Evolutionary conservation across 352 stramenopile species (phyloP), one percentile per base, ranked within the genome.

Genomic region (Phytophthora quininea): DNA sequence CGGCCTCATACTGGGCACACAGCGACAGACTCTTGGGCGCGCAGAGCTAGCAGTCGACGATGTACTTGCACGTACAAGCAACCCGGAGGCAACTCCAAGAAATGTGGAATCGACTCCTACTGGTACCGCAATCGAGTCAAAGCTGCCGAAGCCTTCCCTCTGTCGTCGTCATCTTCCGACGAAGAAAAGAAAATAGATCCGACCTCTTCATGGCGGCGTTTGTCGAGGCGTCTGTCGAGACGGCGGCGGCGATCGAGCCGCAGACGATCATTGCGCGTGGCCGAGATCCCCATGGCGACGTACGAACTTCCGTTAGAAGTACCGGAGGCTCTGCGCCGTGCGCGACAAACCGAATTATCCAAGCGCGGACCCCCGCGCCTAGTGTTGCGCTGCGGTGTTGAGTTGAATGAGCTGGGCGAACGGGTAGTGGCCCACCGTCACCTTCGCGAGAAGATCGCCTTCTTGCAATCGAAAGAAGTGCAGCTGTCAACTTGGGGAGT

Each of bases 301-400:
- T 91, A 90, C 54, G 79, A 92, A 43, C 38, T 89, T 45, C 67
- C 74, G n/a, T 76, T 94, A 37, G 82, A 94, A 38, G 69, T 92
- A n/a, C 68, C 77, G 0, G 79, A 83, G 48, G 67, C 69, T 15
- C 54, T 91, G 38, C 63, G 84, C 12, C 62, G 60, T 32, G 64
- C 70, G n/a, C 75, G 84, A 61, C 71, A 77, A 38, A 40, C 61
- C 0, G 79, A 88, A 33, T 52, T 90, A 10, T 56, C 68, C 8
- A 77, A 73, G n/a, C 67, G 84, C 43, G 82, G 82, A 3, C 72
- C 80, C 29, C 82, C 84, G 30, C 81, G 80, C 37, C 63, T 92
- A 11, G 67, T 75, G 49, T 60, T 91, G 35, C 84, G 79, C 47
- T 86, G 80, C 32, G 84, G 80, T 45, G 66, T 90, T 45, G 71